Evolutionary conservation across 1,284 basidiomycete species (phyloP).

Genomic region (Inonotus hispidus): DNA sequence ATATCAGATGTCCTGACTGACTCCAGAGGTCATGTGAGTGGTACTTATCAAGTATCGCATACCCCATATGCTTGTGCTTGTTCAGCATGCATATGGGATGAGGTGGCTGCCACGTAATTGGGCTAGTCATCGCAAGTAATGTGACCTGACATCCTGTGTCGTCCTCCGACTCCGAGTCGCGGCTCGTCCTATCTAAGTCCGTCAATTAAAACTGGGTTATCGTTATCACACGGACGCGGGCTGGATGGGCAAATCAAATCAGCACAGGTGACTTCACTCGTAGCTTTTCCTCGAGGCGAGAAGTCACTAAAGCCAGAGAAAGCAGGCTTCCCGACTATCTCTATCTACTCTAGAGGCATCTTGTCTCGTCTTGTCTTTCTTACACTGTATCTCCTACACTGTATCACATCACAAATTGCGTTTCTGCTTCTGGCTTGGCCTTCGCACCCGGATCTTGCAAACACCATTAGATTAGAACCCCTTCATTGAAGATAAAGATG

Average conservation of each 20-base stretch:
- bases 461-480: neutral
- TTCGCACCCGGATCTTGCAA: slow-evolving; percentile 3
- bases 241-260: neutral
- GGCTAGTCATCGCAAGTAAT: neutral
- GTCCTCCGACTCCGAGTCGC: no score
- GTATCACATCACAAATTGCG: neutral
- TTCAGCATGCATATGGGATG: neutral
- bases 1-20: no score
- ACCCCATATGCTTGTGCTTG: neutral
- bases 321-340: no score
- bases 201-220: neutral
- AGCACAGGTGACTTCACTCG: slow-evolving; percentile 11
- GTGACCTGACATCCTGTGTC: neutral
- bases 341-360: no score
- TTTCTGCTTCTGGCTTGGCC: neutral
- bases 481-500: neutral
- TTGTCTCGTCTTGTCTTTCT: neutral
- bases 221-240: slow-evolving; percentile 16
- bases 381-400: neutral
- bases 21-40: neutral
- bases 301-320: no score
- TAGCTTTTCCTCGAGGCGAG: slow-evolving; percentile 1
- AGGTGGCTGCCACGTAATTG: slow-evolving; percentile 13
- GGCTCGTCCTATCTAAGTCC: neutral
- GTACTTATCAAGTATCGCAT: no score